A percentile compares a stretch with the other conserved stretches of the same genome.
Evolutionary conservation across 2,329 filamentous ascomycete species (phyloP).

Genomic region (Aspergillus flavus): DNA sequence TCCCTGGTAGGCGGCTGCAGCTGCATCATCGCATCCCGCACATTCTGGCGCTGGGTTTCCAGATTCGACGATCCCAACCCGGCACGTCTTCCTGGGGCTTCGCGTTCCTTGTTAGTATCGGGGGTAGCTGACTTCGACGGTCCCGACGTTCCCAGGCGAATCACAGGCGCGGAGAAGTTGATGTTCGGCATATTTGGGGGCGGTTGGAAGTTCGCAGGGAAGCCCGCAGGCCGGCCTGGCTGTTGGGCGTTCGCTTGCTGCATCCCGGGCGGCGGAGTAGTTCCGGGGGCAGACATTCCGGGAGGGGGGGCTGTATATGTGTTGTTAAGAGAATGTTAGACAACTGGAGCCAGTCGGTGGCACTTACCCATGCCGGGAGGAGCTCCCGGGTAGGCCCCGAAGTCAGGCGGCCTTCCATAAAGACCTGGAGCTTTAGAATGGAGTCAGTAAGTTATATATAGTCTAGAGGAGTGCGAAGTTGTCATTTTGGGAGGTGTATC

Average conservation of each 20-base stretch:
- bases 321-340: slow-evolving; percentile 19
- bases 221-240: slow-evolving; percentile 76
- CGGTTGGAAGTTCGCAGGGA: slow-evolving; percentile 83
- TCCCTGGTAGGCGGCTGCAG: slow-evolving; percentile 82
- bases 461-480: background rate
- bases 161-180: slow-evolving; percentile 96
- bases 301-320: slow-evolving; percentile 67
- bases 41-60: slow-evolving; percentile 68
- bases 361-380: slow-evolving; percentile 80
- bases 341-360: background rate
- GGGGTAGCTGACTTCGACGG: slow-evolving; percentile 61
- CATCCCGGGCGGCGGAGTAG: slow-evolving; percentile 75
- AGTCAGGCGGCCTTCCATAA: slow-evolving; percentile 76
- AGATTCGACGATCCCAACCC: slow-evolving; percentile 64
- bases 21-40: slow-evolving; percentile 69
- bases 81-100: slow-evolving; percentile 52
- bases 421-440: slow-evolving; percentile 45
- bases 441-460: slow-evolving; percentile 14
- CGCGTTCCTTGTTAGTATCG: slow-evolving; percentile 49
- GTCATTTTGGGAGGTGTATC: background rate
- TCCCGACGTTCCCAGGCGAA: slow-evolving; percentile 79
- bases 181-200: slow-evolving; percentile 94
- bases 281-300: slow-evolving; percentile 78
- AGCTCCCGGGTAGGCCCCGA: slow-evolving; percentile 71
- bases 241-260: slow-evolving; percentile 73